phyloP scores from a whole-genome alignment of 768 basidiomycete genomes.

The Tephrocybe sp. region DNA sequence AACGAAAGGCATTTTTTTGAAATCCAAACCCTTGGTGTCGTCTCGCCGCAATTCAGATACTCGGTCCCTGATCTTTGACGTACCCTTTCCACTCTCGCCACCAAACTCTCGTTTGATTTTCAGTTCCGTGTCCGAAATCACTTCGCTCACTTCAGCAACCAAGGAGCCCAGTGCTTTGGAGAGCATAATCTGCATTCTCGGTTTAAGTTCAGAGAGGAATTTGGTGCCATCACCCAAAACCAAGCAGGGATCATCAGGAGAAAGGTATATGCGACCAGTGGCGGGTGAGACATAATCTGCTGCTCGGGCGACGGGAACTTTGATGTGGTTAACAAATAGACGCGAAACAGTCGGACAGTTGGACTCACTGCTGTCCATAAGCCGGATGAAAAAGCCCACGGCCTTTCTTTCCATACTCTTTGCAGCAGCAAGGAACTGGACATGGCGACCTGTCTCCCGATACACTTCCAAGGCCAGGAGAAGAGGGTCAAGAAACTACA shows the following conservation, averaged over 20 bases:
- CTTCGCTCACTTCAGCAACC: slow-evolving; percentile 82
- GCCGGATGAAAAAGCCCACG: slow-evolving; percentile 76
- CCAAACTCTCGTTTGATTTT: slow-evolving; percentile 86
- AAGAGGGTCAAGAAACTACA: slow-evolving; percentile 89
- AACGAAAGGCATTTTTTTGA: slow-evolving; percentile 83
- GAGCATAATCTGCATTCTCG: slow-evolving; percentile 85
- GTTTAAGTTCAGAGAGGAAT: slow-evolving; percentile 72
- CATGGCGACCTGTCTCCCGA: slow-evolving; percentile 77
- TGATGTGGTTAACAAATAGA: slow-evolving; percentile 9
- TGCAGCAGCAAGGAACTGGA: slow-evolving; percentile 87
- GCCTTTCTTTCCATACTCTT: slow-evolving; percentile 81
- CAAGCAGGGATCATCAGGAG: slow-evolving; percentile 75
- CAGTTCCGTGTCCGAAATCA: slow-evolving; percentile 86
- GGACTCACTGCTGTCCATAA: slow-evolving; percentile 85
- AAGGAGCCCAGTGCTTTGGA: slow-evolving; percentile 77
- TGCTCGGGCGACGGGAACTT: slow-evolving; percentile 93
- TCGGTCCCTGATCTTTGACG: slow-evolving; percentile 66
- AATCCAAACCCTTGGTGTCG: slow-evolving; percentile 66
- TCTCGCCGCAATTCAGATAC: slow-evolving; percentile 55
- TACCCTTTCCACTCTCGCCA: slow-evolving; percentile 76
- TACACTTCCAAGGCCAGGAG: slow-evolving; percentile 83
- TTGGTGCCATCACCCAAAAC: slow-evolving; percentile 79
- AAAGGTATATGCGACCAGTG: slow-evolving; percentile 68
- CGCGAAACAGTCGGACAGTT: neutral
- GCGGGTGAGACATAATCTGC: slow-evolving; percentile 82